These are phyloP conservation scores for Turritis glabra DNA, from an alignment of 345 rosid genomes.

Conservation along the genomic window DNA sequence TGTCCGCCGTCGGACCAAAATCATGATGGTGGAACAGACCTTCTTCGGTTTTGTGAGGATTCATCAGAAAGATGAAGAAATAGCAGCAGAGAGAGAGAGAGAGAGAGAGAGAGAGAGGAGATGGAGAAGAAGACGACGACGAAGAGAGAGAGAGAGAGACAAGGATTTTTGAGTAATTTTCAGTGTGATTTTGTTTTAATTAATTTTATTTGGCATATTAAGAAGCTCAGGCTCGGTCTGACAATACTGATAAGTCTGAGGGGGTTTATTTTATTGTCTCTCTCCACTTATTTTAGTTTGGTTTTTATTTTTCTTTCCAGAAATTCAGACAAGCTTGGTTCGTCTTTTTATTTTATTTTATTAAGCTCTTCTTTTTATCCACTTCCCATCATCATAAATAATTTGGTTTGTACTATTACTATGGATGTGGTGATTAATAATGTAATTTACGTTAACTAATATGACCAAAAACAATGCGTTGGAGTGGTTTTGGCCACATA, in stretches of 20 bases:
- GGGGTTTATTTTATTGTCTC: background rate
- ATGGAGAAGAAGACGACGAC: slow-evolving; percentile 20
- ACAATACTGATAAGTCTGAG: slow-evolving; percentile 29
- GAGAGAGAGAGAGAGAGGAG: background rate
- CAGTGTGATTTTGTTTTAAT: background rate
- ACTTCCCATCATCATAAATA: background rate
- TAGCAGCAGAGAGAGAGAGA: background rate
- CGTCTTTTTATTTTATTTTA: background rate
- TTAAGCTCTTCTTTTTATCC: background rate
- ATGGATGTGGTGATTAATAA: background rate
- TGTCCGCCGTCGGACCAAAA: slow-evolving; percentile 46
- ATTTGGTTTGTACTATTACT: background rate
- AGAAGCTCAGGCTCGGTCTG: slow-evolving; percentile 25
- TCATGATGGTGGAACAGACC: slow-evolving; percentile 56
- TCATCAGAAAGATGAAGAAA: slow-evolving; percentile 43
- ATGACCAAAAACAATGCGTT: background rate
- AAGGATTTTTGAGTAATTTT: slow-evolving; percentile 32
- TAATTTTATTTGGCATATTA: background rate
- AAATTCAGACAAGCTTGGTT: background rate
- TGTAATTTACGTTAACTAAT: background rate
- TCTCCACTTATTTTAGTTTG: background rate
- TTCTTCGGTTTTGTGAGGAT: slow-evolving; percentile 66
- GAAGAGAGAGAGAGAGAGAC: slow-evolving; percentile 9
- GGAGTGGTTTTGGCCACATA: background rate
- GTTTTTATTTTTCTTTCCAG: background rate